A percentile compares a stretch with the other conserved stretches of the same genome.
Conservation (phyloP, 116 monocot species). For the Dioscorea cayenensis region DNA sequence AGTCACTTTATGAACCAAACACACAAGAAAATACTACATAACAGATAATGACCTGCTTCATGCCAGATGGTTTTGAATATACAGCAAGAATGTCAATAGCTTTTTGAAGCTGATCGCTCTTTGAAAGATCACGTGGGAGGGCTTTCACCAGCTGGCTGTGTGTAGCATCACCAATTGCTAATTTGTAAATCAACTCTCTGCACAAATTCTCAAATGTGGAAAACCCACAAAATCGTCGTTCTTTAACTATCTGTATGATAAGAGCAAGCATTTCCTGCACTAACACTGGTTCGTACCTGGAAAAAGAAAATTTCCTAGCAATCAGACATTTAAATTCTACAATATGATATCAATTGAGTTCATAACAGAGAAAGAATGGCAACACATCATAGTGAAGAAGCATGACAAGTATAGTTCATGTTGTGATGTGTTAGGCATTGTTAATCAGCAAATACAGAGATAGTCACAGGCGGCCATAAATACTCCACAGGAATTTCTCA, state of each 20-base stretch:
- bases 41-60: conserved; percentile 67
- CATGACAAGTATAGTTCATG: no score
- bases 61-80: conserved; percentile 81
- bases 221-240: conserved; percentile 80
- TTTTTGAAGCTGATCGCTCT: conserved; percentile 50
- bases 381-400: no score
- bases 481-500: no score
- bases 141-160: conserved; percentile 82
- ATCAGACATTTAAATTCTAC: neutral
- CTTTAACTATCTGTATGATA: conserved; percentile 87
- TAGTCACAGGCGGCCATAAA: no score
- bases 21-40: neutral
- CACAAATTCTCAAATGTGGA: conserved; percentile 55
- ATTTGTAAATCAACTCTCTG: conserved; percentile 70
- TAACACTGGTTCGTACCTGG: conserved; percentile 83
- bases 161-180: conserved; percentile 82
- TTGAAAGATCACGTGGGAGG: conserved; percentile 76
- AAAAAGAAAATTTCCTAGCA: conserved; percentile 4
- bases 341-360: neutral
- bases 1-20: no score
- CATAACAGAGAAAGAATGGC: neutral
- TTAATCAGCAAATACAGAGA: no score
- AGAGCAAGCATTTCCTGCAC: conserved; percentile 88
- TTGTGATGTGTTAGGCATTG: no score
- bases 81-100: conserved; percentile 67